These are phyloP conservation scores for Haplosporangium gracile DNA, from an alignment of 192 early-diverging fungal genomes.

Conservation along the genomic window DNA sequence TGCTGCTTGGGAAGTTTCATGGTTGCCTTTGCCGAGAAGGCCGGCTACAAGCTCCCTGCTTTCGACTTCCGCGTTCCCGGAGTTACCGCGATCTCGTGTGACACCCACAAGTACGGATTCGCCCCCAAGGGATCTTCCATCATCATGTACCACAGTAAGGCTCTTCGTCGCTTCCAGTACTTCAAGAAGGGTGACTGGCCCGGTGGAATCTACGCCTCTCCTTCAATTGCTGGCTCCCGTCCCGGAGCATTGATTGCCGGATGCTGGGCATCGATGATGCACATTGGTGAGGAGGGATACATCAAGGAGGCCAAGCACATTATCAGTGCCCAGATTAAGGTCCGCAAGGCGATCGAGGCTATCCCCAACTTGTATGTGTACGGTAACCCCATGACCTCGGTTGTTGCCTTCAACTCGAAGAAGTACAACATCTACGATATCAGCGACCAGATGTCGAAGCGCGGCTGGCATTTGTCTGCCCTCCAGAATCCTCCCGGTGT, in stretches of 20 bases:
- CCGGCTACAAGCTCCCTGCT: conserved; percentile 84
- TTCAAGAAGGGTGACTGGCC: conserved; percentile 93
- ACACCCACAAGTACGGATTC: conserved; percentile 99
- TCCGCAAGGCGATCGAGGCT: conserved; percentile 72
- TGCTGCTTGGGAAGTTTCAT: conserved; percentile 97
- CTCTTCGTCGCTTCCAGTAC: conserved; percentile 92
- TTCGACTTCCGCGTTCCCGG: conserved; percentile 94
- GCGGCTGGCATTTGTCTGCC: conserved; percentile 90
- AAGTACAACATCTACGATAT: conserved; percentile 88
- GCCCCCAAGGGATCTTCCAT: conserved; percentile 98
- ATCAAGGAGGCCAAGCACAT: conserved; percentile 85
- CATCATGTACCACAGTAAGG: conserved; percentile 88
- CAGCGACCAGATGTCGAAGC: conserved; percentile 82
- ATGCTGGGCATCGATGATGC: conserved; percentile 95
- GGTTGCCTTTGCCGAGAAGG: conserved; percentile 93
- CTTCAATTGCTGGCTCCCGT: conserved; percentile 90
- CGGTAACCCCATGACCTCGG: conserved; percentile 84
- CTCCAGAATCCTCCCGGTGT: conserved; percentile 91
- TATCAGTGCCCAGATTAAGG: conserved; percentile 68
- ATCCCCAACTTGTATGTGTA: conserved; percentile 82
- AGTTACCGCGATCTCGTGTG: conserved; percentile 95
- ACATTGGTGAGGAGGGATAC: conserved; percentile 91
- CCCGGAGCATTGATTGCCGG: conserved; percentile 95
- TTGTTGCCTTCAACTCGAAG: conserved; percentile 86
- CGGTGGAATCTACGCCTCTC: conserved; percentile 96